Evolutionary conservation across 306 rosid species (phyloP), one percentile per base, ranked within the genome.

Genomic region (Pyrus communis): DNA sequence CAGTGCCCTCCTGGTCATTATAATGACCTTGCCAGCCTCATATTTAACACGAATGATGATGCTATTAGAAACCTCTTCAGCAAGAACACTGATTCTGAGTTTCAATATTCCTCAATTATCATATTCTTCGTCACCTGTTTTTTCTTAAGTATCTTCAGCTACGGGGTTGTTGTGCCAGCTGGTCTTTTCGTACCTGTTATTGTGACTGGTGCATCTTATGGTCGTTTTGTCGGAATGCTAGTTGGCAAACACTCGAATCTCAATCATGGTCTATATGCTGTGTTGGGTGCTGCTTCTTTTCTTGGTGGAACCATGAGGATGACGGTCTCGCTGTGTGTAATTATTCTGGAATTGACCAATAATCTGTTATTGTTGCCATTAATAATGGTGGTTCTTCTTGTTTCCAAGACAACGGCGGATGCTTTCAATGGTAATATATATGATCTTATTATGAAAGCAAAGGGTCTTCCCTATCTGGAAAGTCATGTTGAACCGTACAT

Each of bases 251-350:
- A 40, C 78, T 72, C 92, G 21, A 85, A 73, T 82, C 96, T 95
- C 62, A 77, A 80, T 87, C 90, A 92, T 46, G 99, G 99, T 86
- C 95, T 95, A 64, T 95, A 69, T 71, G 97, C 99, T 75, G 93
- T 95, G 65, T 85, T 95, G 25, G 99, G 99, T 33, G 97, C 99
- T 42, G 92, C 99, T 81, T 86, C 97, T 42, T 80, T 95, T 74
- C 93, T 95, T 3, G 97, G 99, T 60, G 99, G 99, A 74, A 84
- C 99, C 21, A 95, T 92, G 98, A 88, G 99, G 85, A 88, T 90
- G 79, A 91, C 98, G 3, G 99, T 96, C 82, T 96, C 98, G 49
- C 82, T 95, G 0, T 91, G 97, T 71, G 97, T 96, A 59, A 92
- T 96, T 70, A 83, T 96, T 61, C 92, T 96, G 63, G 99, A 96